Evolutionary conservation across 2,329 filamentous ascomycete species (phyloP).

Genomic region (Pseudodiploospora longispora): DNA sequence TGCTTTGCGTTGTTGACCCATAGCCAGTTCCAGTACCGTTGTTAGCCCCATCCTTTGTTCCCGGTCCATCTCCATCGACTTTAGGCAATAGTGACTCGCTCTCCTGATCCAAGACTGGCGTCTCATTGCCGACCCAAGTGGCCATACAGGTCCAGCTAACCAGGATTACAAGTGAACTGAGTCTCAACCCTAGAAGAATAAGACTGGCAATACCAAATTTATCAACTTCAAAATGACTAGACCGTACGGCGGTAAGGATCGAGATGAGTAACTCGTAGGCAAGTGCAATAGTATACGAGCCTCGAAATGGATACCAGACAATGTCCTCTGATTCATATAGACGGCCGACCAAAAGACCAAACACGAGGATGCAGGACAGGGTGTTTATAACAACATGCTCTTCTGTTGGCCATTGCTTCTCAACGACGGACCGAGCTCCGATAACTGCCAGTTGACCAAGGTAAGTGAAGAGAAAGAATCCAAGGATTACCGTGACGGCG

Average conservation of each 20-base stretch:
- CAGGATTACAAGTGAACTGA: conserved; percentile 21
- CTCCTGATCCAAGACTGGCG: conserved; percentile 42
- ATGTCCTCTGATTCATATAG: conserved; percentile 42
- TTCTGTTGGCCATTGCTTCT: conserved; percentile 32
- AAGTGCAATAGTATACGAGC: conserved; percentile 52
- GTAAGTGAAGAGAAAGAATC: conserved; percentile 37
- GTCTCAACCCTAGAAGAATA: conserved; percentile 12
- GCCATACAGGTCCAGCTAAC: conserved; percentile 14
- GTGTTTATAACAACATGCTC: conserved; percentile 47
- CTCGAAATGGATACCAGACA: conserved; percentile 56
- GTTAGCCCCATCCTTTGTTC: conserved; percentile 13
- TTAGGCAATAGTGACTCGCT: conserved; percentile 47
- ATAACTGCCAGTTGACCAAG: conserved; percentile 37
- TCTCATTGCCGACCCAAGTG: conserved; percentile 18
- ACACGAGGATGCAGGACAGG: conserved; percentile 56
- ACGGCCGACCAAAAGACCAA: conserved; percentile 49
- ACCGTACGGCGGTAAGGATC: conserved; percentile 14
- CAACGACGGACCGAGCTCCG: conserved; percentile 25
- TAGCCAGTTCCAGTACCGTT: conserved; percentile 23
- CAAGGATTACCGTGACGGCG: conserved; percentile 33
- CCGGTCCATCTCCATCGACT: conserved; percentile 7
- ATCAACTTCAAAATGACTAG: conserved; percentile 2
- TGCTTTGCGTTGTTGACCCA: conserved; percentile 31
- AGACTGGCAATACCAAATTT: conserved; percentile 18
- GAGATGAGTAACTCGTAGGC: conserved; percentile 45